These are phyloP conservation scores for Cladorrhinum samala DNA, from an alignment of 495 filamentous ascomycete genomes.

Conservation along the genomic window DNA sequence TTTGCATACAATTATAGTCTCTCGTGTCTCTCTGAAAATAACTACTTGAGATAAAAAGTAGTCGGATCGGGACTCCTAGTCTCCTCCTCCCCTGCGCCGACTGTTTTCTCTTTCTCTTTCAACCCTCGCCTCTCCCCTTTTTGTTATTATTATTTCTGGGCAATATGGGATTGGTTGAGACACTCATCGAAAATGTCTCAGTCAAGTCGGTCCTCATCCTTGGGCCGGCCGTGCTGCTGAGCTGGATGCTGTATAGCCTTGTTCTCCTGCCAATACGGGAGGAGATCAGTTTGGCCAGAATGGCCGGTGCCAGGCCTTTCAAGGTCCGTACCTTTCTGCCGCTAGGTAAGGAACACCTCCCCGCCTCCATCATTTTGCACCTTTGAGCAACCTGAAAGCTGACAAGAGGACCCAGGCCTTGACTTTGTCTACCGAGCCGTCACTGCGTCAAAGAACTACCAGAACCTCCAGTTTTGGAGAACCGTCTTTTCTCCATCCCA, in stretches of 20 bases:
- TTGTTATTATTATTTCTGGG: background rate
- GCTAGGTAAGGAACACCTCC: conserved; percentile 18
- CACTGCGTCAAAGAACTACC: conserved; percentile 41
- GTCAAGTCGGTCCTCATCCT: conserved; percentile 23
- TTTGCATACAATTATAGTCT: too few relatives aligned
- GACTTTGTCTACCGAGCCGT: conserved; percentile 54
- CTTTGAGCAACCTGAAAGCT: conserved; percentile 22
- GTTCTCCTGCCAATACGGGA: conserved; percentile 21
- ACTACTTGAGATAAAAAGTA: too few relatives aligned
- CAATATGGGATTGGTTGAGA: conserved; percentile 40
- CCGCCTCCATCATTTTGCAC: too few relatives aligned
- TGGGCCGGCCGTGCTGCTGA: conserved; percentile 23
- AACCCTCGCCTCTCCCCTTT: background rate
- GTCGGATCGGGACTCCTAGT: too few relatives aligned
- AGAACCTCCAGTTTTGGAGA: conserved; percentile 57
- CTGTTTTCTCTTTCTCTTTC: background rate
- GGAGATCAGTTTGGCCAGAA: conserved; percentile 33
- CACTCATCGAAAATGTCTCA: conserved; percentile 31
- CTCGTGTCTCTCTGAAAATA: too few relatives aligned
- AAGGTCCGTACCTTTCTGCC: conserved; percentile 22
- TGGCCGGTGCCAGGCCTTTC: conserved; percentile 30
- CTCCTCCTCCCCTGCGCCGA: background rate
- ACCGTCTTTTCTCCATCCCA: conserved; percentile 36
- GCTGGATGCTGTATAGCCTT: conserved; percentile 22
- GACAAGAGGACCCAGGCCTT: conserved; percentile 42